phyloP scores from a whole-genome alignment of 139 green algal genomes.

The Chlamydomonas eustigma region DNA sequence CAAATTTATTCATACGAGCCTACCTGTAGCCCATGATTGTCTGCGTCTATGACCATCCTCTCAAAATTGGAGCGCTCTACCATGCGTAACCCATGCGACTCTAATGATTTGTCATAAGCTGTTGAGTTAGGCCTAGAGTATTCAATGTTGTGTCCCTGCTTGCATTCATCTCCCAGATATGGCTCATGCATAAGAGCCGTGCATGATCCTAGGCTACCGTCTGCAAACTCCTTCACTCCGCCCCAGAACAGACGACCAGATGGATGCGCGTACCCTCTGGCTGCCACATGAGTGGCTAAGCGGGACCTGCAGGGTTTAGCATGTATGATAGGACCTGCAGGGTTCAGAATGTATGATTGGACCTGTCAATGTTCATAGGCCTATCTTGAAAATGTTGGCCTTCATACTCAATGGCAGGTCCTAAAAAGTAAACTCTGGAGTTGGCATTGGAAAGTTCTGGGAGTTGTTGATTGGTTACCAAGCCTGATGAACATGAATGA shows the following conservation, averaged over 20 bases:
- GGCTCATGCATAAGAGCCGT: slow-evolving; percentile 63
- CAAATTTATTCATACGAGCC: background rate
- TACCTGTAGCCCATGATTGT: slow-evolving; percentile 16
- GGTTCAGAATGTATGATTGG: background rate
- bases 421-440: no score
- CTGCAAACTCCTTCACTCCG: slow-evolving; percentile 69
- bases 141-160: no score
- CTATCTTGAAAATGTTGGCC: no score
- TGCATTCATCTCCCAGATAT: slow-evolving; percentile 25
- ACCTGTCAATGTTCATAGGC: no score
- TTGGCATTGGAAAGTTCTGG: no score
- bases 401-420: no score
- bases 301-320: slow-evolving; percentile 28
- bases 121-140: no score
- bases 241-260: slow-evolving; percentile 53
- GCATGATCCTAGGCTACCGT: slow-evolving; percentile 61
- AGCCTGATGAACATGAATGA: no score
- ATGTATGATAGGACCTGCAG: slow-evolving; percentile 25
- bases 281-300: slow-evolving; percentile 27
- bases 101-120: no score
- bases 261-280: slow-evolving; percentile 35
- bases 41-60: background rate
- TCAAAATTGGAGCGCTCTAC: slow-evolving; percentile 18
- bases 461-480: no score
- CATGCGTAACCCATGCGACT: slow-evolving; percentile 12